A percentile compares a stretch with the other conserved stretches of the same genome.
phyloP scores from a whole-genome alignment of 2,329 filamentous ascomycete genomes.

The Colletotrichum viniferum region DNA sequence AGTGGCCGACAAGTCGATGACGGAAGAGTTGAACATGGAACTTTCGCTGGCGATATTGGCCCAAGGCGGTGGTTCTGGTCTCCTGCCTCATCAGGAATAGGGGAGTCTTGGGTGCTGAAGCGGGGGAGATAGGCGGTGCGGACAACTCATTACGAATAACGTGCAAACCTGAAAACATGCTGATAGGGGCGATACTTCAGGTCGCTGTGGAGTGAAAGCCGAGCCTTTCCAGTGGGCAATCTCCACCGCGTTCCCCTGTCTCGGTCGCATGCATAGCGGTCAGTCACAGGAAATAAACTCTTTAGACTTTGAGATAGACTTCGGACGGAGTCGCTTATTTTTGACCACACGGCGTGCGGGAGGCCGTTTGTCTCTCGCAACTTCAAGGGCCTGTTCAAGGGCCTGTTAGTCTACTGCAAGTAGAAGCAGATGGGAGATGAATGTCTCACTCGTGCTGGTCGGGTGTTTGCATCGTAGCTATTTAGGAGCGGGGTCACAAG shows the following conservation, averaged over 20 bases:
- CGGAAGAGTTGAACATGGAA: neutral
- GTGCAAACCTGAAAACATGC: neutral
- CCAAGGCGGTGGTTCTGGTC: neutral
- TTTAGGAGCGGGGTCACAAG: neutral
- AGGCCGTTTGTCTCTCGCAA: neutral
- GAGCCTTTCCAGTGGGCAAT: neutral
- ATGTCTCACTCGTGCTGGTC: neutral
- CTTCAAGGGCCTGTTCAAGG: too few species aligned
- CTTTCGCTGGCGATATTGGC: neutral
- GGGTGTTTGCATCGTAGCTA: neutral
- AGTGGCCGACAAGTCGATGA: neutral
- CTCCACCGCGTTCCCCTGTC: neutral
- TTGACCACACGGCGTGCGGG: neutral
- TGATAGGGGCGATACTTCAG: neutral
- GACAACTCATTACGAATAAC: neutral
- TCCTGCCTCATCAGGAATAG: neutral
- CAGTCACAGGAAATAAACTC: constrained; percentile 8
- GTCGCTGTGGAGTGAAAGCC: neutral
- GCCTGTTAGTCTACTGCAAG: too few species aligned
- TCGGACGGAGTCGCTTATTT: constrained; percentile 8
- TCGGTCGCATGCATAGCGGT: neutral
- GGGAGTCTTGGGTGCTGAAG: neutral
- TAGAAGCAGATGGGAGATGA: too few species aligned
- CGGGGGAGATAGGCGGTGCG: constrained; percentile 12
- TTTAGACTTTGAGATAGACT: constrained; percentile 17